Base-by-base conservation (phyloP, 352 stramenopile genomes). In the Phytophthora cactorum region DNA sequence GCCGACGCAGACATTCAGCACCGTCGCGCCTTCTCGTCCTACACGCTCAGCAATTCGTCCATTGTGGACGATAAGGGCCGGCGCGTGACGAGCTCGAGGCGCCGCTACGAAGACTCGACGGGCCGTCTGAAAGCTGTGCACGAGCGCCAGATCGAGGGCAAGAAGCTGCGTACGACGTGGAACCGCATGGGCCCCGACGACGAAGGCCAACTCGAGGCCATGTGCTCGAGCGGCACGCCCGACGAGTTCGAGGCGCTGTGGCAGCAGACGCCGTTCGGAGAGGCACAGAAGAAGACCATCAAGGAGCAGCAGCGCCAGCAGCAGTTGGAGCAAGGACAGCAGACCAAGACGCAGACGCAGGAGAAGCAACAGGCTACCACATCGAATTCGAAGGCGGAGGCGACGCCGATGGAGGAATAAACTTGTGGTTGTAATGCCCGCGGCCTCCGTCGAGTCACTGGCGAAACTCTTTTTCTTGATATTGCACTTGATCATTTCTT, bases 241-340 rank as follows among this genome's bases (percentile, higher is more conserved):
- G 80, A 88, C 0, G 84, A 87, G 39, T 92, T 92, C 61, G 84
- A 92, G 55, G 58, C 67, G 29, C 29, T 84, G 44, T 91, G 83
- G 81, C 61, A 69, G 28, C 49, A 84, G 45, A 89, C 84, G 39
- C 72, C 77, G 12, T 91, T 91, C 39, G 77, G 70, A 6, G 59
- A 85, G 56, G 78, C 69, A 7, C 73, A n/a, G n/a, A n/a, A 86
- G 41, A 71, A 77, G 50, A 81, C 64, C 15, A 61, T 68, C 22
- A 74, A 82, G 47, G 45, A 29, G 1, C 63, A 67, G 27, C 31
- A n/a, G n/a, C 39, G 14, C 4, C 39, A 45, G 39, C 39, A 45
- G 39, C 39, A 45, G 14, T 45, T 45, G 39, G n/a, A n/a, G n/a
- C n/a, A n/a, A n/a, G n/a, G n/a, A n/a, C n/a, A n/a, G n/a, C n/a